Evolutionary conservation across 345 rosid genomes (phyloP), one percentile per base, ranked within the genome.

Genomic region (Gossypium anomalum): DNA sequence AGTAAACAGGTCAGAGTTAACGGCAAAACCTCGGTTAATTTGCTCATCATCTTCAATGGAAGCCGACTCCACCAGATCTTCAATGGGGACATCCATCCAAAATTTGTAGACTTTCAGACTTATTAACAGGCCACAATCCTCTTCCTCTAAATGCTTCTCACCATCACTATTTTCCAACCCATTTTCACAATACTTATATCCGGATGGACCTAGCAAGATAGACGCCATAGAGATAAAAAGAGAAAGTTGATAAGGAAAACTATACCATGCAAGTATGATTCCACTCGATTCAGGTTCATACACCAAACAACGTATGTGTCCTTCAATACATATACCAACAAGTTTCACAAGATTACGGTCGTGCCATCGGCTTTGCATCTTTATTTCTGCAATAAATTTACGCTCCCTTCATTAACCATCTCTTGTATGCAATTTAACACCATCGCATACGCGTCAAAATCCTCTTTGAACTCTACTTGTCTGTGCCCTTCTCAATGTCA

Each of bases 331-430:
- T 78, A 93, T 88, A 75, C 99, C 99, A 63, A 93, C 86, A 78
- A 96, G 86, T 80, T 93, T 96, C 77, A 93, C 98, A 70, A 96
- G 98, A 78, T 96, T 93, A 17, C 99, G 93, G 77, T 96, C 98
- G 83, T 96, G 99, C 86, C 93, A 89, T 75, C 99, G 88, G 86
- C 99, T 92, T 71, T 92, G 88, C 98, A 93, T 93, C 89, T 90
- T 98, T 27, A 96, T 93, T 87, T 96, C 99, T 23, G 95, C 97
- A 72, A 96, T 90, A 82, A 93, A 93, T 79, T 93, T 98, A 75
- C 90, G 93, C 80, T 90, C 97, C 49, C 95, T 89, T 80, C 87
- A 92, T 76, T 90, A 95, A 82, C 87, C 89, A 80, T 89, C 90
- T 79, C 86, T 88, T 34, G 89, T 96, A 71, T 93, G 97, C 80